Evolutionary conservation across 2,329 filamentous ascomycete genomes (phyloP).

Genomic region (Aureobasidium subglaciale): DNA sequence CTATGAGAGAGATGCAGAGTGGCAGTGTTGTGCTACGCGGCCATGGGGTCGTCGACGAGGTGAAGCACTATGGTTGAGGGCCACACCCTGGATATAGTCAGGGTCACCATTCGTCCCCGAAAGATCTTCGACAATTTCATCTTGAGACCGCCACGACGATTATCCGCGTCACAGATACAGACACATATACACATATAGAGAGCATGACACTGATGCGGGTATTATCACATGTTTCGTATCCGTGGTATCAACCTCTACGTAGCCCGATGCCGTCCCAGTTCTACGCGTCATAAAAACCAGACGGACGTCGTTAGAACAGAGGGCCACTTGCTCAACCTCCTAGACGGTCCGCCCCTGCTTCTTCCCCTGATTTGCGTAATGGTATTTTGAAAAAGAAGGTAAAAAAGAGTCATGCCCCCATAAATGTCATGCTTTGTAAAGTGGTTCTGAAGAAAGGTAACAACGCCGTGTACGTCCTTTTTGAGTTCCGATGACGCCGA

Average conservation of each 20-base stretch:
- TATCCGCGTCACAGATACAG: too few relatives aligned
- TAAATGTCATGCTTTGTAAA: neutral
- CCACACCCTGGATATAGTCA: too few relatives aligned
- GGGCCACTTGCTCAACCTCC: slow-evolving; percentile 31
- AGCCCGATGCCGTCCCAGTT: neutral
- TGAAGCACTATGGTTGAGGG: too few relatives aligned
- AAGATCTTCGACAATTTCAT: too few relatives aligned
- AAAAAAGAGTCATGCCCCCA: slow-evolving; percentile 10
- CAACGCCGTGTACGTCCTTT: slow-evolving; percentile 8
- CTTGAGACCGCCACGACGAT: too few relatives aligned
- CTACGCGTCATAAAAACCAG: slow-evolving; percentile 10
- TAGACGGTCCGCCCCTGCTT: slow-evolving; percentile 14
- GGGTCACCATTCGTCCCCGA: too few relatives aligned
- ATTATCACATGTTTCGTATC: slow-evolving; percentile 3
- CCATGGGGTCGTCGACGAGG: too few relatives aligned
- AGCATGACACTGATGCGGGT: too few relatives aligned
- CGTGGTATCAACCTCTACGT: slow-evolving; percentile 9
- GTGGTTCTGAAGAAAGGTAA: neutral
- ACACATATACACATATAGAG: too few relatives aligned
- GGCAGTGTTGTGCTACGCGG: too few relatives aligned
- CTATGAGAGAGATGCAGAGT: too few relatives aligned
- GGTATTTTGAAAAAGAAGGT: neutral
- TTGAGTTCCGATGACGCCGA: neutral
- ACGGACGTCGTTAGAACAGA: slow-evolving; percentile 17
- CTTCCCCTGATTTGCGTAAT: neutral